Conservation (phyloP, 805 yeast genomes). For the Saitoella complicata region DNA sequence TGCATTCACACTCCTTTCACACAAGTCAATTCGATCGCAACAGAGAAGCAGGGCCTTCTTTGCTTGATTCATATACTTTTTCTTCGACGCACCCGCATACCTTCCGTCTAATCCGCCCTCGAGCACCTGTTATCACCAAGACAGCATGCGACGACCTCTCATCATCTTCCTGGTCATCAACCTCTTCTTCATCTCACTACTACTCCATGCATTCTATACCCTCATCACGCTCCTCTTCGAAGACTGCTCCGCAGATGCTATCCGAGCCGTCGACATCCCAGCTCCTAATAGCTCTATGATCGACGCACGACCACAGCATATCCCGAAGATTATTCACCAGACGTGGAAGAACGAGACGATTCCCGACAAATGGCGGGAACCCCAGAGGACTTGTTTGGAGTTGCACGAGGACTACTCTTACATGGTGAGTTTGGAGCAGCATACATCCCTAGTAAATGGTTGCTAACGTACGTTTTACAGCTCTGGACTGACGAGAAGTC, state of each 20-base stretch:
- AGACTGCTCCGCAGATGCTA: neutral
- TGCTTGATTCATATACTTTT: too few species aligned
- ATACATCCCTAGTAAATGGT: neutral
- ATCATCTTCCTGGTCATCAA: too few species aligned
- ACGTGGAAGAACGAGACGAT: constrained; percentile 67
- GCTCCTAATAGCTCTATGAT: neutral
- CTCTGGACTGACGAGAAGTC: constrained; percentile 84
- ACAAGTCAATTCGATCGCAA: too few species aligned
- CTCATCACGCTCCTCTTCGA: neutral
- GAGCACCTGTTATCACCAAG: too few species aligned
- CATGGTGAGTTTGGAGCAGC: constrained; percentile 10
- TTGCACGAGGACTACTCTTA: constrained; percentile 79
- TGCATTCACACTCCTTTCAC: too few species aligned
- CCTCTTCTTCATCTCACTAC: neutral
- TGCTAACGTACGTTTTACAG: constrained; percentile 19
- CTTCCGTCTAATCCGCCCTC: too few species aligned
- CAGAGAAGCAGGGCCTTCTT: too few species aligned
- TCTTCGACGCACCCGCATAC: too few species aligned
- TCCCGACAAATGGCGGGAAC: constrained; percentile 67
- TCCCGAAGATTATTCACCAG: constrained; percentile 86
- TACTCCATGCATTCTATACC: neutral
- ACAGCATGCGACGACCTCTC: too few species aligned
- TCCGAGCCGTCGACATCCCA: neutral
- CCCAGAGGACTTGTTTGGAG: constrained; percentile 61
- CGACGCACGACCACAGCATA: constrained; percentile 27